Conservation (phyloP, 805 yeast species). For the Yamadazyma ubonensis region DNA sequence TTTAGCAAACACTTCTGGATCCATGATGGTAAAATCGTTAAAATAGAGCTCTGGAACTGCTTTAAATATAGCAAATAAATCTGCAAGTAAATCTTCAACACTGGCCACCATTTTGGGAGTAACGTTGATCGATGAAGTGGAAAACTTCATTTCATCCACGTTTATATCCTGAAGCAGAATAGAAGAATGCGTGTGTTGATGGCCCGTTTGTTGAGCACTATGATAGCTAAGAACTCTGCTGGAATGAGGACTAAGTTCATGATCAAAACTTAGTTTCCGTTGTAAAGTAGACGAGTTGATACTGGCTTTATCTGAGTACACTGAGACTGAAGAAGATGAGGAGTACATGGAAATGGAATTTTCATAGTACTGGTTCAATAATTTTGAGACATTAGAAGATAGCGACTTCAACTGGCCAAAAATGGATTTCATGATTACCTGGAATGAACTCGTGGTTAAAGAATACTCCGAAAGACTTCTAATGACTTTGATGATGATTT, state of each 20-base stretch:
- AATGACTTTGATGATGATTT: constrained; percentile 28
- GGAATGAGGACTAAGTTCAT: constrained; percentile 12
- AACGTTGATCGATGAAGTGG: constrained; percentile 7
- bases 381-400: constrained; percentile 25
- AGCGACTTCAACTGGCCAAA: constrained; percentile 24
- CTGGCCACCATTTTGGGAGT: constrained; percentile 6
- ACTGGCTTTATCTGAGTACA: constrained; percentile 15
- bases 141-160: constrained; percentile 13
- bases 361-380: constrained; percentile 23
- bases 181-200: constrained; percentile 3
- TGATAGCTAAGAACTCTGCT: constrained; percentile 2
- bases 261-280: constrained; percentile 13
- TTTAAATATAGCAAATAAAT: constrained; percentile 31
- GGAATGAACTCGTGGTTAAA: constrained; percentile 20
- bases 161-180: constrained; percentile 5
- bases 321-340: constrained; percentile 18
- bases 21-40: constrained; percentile 25
- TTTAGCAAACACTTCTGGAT: constrained; percentile 16
- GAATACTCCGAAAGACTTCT: constrained; percentile 30
- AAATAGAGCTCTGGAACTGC: constrained; percentile 35
- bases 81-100: constrained; percentile 32
- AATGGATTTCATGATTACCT: constrained; percentile 24
- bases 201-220: background rate
- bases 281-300: constrained; percentile 4
- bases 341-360: constrained; percentile 4